Conservation (phyloP, 2,329 filamentous ascomycete genomes). For the Phyllosticta paracitricarpa region DNA sequence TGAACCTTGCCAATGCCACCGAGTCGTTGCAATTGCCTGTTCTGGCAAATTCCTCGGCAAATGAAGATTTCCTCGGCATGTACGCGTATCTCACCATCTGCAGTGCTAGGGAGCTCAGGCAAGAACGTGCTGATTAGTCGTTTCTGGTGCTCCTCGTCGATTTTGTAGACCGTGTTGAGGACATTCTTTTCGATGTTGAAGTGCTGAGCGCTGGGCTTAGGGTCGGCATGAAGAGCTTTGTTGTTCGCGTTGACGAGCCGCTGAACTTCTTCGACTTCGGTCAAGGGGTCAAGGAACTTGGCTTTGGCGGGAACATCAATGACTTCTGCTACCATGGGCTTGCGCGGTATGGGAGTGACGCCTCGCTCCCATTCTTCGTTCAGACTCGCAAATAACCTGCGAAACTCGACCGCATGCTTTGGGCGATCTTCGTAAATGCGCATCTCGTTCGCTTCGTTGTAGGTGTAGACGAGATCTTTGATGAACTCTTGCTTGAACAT, state of each 20-base stretch:
- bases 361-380: conserved; percentile 49
- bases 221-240: conserved; percentile 39
- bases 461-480: conserved; percentile 72
- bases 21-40: conserved; percentile 56
- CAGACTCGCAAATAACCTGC: conserved; percentile 70
- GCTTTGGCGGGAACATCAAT: conserved; percentile 73
- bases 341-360: conserved; percentile 41
- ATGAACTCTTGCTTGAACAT: conserved; percentile 85
- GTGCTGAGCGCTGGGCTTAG: conserved; percentile 37
- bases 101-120: conserved; percentile 48
- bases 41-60: conserved; percentile 51
- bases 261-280: conserved; percentile 76
- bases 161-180: conserved; percentile 87
- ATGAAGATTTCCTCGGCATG: conserved; percentile 91
- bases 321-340: conserved; percentile 66
- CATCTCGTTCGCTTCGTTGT: conserved; percentile 72
- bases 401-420: conserved; percentile 67
- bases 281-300: conserved; percentile 63
- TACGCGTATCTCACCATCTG: conserved; percentile 63
- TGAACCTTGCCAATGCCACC: conserved; percentile 79
- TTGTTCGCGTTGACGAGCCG: conserved; percentile 87
- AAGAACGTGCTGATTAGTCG: conserved; percentile 44
- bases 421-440: conserved; percentile 55
- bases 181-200: conserved; percentile 76
- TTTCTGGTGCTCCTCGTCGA: conserved; percentile 61